phyloP scores from a whole-genome alignment of 192 early-diverging fungal genomes.

The Mycoemilia scoparia region DNA sequence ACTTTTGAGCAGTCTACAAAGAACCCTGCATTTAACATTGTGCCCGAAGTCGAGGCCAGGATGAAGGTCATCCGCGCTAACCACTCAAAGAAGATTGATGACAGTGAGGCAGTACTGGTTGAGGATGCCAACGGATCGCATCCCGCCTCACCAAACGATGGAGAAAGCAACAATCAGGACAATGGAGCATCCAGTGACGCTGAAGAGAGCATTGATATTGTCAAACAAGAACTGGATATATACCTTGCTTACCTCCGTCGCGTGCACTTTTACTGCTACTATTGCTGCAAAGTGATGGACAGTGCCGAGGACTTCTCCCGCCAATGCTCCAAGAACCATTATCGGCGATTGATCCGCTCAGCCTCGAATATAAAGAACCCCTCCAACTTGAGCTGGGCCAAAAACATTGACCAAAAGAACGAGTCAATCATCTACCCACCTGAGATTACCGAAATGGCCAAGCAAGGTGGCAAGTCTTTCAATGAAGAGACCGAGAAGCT shows the following conservation, averaged over 20 bases:
- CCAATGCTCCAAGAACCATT: constrained; percentile 45
- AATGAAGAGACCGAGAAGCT: constrained; percentile 25
- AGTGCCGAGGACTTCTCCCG: constrained; percentile 70
- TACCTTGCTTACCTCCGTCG: constrained; percentile 69
- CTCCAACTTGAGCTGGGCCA: constrained; percentile 24
- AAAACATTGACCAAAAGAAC: constrained; percentile 28
- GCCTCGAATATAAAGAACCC: constrained; percentile 9
- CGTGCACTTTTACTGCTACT: constrained; percentile 92
- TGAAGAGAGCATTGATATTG: constrained; percentile 5
- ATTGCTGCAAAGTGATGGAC: constrained; percentile 70
- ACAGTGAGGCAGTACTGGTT: constrained; percentile 2
- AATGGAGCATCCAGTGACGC: constrained; percentile 2
- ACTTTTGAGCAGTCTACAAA: constrained; percentile 22
- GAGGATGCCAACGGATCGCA: constrained; percentile 11
- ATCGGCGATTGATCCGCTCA: constrained; percentile 26
- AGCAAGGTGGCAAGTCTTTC: constrained; percentile 29
- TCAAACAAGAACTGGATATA: constrained; percentile 46
- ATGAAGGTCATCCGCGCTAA: too few relatives aligned
- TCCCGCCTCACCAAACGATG: constrained; percentile 4
- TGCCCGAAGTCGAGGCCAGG: too few relatives aligned
- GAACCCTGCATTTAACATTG: constrained; percentile 12
- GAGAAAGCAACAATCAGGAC: background rate
- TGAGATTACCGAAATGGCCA: constrained; percentile 22
- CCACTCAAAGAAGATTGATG: background rate
- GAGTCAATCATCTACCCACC: constrained; percentile 32